Evolutionary conservation across 768 basidiomycete genomes (phyloP).

Genomic region (Clitopilus passeckerianus): DNA sequence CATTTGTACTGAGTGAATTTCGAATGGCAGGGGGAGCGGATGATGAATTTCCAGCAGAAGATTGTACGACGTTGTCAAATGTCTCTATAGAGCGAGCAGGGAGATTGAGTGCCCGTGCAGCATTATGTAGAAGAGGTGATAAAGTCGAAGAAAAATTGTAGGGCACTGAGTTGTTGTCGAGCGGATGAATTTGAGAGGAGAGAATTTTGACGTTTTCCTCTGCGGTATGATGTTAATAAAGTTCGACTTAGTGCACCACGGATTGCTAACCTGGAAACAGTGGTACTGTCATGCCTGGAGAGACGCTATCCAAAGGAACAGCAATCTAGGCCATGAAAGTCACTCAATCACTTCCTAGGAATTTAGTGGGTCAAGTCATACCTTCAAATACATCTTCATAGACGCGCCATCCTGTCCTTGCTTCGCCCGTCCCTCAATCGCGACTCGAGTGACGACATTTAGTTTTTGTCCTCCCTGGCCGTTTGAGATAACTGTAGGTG

Average conservation of each 20-base stretch:
- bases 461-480: slow-evolving; percentile 38
- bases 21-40: slow-evolving; percentile 25
- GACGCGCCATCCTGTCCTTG: slow-evolving; percentile 59
- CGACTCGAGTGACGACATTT: slow-evolving; percentile 70
- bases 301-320: slow-evolving; percentile 59
- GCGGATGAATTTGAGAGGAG: slow-evolving; percentile 69
- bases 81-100: slow-evolving; percentile 55
- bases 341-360: neutral
- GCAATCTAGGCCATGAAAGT: slow-evolving; percentile 42
- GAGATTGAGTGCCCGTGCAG: slow-evolving; percentile 64
- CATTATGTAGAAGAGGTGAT: slow-evolving; percentile 61
- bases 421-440: slow-evolving; percentile 70
- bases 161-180: slow-evolving; percentile 65
- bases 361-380: slow-evolving; percentile 16
- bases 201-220: slow-evolving; percentile 80
- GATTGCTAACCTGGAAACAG: slow-evolving; percentile 61
- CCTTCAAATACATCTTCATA: slow-evolving; percentile 77
- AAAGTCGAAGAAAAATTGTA: slow-evolving; percentile 68
- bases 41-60: slow-evolving; percentile 27
- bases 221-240: slow-evolving; percentile 16
- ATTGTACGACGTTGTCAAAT: slow-evolving; percentile 53
- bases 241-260: neutral
- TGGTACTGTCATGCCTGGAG: slow-evolving; percentile 64
- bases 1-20: slow-evolving; percentile 29
- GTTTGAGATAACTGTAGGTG: slow-evolving; percentile 41